Conservation (phyloP, 2,329 filamentous ascomycete species). For the Rhynchosporium graminicola region DNA sequence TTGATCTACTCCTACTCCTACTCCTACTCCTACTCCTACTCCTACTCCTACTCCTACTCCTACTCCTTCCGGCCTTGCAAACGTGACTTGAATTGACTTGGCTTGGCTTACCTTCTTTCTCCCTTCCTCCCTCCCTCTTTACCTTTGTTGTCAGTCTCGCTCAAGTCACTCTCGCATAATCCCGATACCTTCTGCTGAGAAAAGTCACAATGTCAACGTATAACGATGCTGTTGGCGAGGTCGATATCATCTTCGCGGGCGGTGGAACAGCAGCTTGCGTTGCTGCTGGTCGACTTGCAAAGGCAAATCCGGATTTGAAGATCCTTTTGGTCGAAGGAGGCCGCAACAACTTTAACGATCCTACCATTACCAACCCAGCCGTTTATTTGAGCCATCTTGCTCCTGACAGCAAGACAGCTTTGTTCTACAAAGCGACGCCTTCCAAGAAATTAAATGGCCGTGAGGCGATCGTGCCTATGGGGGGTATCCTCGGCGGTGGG, state of each 20-base stretch:
- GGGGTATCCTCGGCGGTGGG: conserved; percentile 61
- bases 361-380: conserved; percentile 52
- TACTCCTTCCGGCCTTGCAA: no score
- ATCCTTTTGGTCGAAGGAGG: conserved; percentile 57
- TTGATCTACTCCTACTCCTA: no score
- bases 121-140: background rate
- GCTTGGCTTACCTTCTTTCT: no score
- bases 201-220: conserved; percentile 34
- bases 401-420: conserved; percentile 50
- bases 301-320: conserved; percentile 50
- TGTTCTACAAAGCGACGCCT: conserved; percentile 53
- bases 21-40: no score
- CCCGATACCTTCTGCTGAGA: background rate
- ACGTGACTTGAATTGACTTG: no score
- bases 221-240: conserved; percentile 40
- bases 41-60: no score
- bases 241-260: conserved; percentile 55
- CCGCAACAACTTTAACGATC: conserved; percentile 52
- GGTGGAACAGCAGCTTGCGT: conserved; percentile 52
- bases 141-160: background rate
- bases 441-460: conserved; percentile 49
- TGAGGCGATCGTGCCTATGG: conserved; percentile 45
- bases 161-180: background rate
- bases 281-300: conserved; percentile 51
- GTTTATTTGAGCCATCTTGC: conserved; percentile 51